phyloP scores from a whole-genome alignment of 2,329 filamentous ascomycete species.

The Cordyceps militaris region DNA sequence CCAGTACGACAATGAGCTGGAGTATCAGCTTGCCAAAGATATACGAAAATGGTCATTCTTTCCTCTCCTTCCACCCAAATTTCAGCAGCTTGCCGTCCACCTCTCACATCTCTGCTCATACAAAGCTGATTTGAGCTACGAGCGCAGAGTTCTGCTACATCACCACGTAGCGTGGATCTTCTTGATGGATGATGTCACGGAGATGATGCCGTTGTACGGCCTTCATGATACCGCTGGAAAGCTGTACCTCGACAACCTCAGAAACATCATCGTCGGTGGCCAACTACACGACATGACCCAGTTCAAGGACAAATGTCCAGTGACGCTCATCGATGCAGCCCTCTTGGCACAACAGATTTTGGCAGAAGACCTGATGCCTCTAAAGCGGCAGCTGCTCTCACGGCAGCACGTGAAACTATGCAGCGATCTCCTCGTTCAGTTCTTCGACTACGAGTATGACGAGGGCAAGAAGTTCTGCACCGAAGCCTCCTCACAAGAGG shows the following conservation, averaged over 20 bases:
- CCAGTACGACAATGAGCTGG: background rate
- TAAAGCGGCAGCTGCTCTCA: background rate
- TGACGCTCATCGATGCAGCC: background rate
- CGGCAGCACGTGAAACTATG: background rate
- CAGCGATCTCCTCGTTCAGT: constrained; percentile 1
- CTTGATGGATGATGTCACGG: constrained; percentile 6
- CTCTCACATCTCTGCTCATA: constrained; percentile 5
- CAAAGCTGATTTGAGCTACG: background rate
- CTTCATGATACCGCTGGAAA: constrained; percentile 5
- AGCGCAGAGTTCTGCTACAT: constrained; percentile 5
- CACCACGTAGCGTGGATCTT: constrained; percentile 8
- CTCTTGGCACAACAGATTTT: background rate
- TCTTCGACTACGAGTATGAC: constrained; percentile 4
- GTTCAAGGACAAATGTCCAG: background rate
- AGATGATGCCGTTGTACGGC: constrained; percentile 5
- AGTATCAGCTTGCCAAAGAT: background rate
- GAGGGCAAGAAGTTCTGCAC: constrained; percentile 7
- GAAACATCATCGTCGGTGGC: background rate
- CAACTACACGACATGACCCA: background rate
- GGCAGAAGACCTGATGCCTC: constrained; percentile 7
- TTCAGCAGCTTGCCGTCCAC: background rate
- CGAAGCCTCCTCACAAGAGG: background rate
- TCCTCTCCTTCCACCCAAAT: constrained; percentile 24
- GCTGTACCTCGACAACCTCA: constrained; percentile 9
- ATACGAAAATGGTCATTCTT: constrained; percentile 29